Evolutionary conservation across 139 green algal species (phyloP).

Genomic region (Eudorina sp.): DNA sequence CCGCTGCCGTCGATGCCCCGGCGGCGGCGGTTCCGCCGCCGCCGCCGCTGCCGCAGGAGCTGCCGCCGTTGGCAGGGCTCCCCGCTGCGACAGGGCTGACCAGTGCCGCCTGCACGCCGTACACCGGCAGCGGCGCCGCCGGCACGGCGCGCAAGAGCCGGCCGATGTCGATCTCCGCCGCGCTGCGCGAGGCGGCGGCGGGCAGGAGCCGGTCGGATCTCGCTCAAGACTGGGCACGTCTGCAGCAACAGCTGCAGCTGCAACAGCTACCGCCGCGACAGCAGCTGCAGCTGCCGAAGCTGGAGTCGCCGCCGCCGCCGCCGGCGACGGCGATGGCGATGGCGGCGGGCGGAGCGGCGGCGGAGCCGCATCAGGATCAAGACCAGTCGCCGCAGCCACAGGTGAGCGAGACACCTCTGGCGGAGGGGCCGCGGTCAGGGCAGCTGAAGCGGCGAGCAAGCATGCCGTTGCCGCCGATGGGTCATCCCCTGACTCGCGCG

Average conservation of each 20-base stretch:
- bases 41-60: too few species aligned
- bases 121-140: background rate
- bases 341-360: too few species aligned
- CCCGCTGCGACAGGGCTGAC: background rate
- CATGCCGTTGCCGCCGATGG: constrained; percentile 9
- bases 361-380: too few species aligned
- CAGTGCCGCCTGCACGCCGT: background rate
- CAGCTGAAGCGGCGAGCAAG: constrained; percentile 29
- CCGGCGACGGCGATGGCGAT: background rate
- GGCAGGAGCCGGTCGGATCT: background rate
- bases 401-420: background rate
- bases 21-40: background rate
- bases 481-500: background rate
- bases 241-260: constrained; percentile 3
- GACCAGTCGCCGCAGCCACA: background rate
- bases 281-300: background rate
- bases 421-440: background rate
- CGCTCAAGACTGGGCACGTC: background rate
- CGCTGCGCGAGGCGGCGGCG: constrained; percentile 25
- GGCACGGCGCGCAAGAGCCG: background rate
- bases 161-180: background rate
- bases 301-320: background rate
- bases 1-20: background rate
- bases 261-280: background rate
- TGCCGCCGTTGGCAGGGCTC: background rate